Evolutionary conservation across 176 grass and related monocot species (phyloP).

Genomic region (Cenchrus fungigraminus): DNA sequence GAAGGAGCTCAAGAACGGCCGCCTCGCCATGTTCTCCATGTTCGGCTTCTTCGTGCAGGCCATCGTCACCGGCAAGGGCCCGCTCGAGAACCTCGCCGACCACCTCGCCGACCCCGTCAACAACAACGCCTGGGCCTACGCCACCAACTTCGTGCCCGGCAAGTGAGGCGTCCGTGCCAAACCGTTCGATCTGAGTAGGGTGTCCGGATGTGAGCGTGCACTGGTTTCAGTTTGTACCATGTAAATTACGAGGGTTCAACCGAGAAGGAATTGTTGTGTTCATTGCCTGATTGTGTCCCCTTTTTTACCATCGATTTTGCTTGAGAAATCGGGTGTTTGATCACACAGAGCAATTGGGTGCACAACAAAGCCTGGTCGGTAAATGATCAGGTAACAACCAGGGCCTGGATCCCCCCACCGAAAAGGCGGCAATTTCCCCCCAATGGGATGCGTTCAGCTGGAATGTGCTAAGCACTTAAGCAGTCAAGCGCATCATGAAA

Average conservation of each 20-base stretch:
- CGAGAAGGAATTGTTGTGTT: conserved; percentile 1
- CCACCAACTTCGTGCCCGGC: conserved; percentile 97
- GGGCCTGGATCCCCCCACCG: no score
- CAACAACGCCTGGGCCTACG: conserved; percentile 91
- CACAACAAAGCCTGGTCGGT: no score
- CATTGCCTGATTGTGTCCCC: background rate
- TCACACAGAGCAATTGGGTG: no score
- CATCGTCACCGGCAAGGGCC: conserved; percentile 92
- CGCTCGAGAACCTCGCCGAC: conserved; percentile 88
- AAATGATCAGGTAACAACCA: no score
- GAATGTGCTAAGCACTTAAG: no score
- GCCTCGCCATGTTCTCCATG: conserved; percentile 95
- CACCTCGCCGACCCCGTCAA: conserved; percentile 84
- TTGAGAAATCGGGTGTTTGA: no score
- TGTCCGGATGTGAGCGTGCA: background rate
- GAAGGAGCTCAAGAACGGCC: conserved; percentile 93
- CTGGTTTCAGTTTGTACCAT: conserved; percentile 9
- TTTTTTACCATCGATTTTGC: background rate
- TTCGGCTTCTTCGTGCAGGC: conserved; percentile 92
- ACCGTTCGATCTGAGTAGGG: background rate
- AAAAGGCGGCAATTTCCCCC: no score
- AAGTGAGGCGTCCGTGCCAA: conserved; percentile 28
- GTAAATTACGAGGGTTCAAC: background rate
- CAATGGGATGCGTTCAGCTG: no score
- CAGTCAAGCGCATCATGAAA: no score